Conservation (phyloP, 2,329 filamentous ascomycete species). For the Drechslerella coelobrocha region DNA sequence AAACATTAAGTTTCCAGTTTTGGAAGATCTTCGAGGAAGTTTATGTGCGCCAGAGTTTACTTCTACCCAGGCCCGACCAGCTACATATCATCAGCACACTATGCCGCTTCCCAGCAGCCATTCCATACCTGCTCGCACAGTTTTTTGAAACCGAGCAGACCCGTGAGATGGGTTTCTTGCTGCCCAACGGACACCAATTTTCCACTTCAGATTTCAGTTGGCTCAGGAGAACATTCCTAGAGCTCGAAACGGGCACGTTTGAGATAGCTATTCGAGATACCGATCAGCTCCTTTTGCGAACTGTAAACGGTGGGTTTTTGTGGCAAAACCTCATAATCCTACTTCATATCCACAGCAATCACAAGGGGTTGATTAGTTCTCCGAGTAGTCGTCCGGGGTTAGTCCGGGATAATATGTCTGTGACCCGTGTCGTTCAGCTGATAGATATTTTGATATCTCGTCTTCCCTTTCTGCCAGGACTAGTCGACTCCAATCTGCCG, state of each 20-base stretch:
- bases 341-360: not conserved
- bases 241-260: not conserved
- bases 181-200: not conserved
- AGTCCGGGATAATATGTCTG: too few relatives aligned
- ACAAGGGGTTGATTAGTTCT: too few relatives aligned
- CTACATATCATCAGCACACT: not conserved
- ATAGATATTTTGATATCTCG: too few relatives aligned
- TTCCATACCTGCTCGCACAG: conserved; percentile 1
- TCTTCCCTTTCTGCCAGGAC: too few relatives aligned
- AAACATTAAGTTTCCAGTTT: too few relatives aligned
- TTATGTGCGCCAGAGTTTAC: too few relatives aligned
- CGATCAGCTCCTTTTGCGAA: not conserved
- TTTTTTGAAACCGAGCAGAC: not conserved
- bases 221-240: not conserved
- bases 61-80: not conserved
- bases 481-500: too few relatives aligned
- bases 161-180: not conserved
- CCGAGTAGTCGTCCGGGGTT: too few relatives aligned
- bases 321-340: conserved; percentile 24
- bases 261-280: not conserved
- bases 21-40: too few relatives aligned
- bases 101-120: conserved; percentile 9
- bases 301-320: not conserved
- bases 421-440: too few relatives aligned
- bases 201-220: not conserved